phyloP scores from a whole-genome alignment of 1,139 yeast genomes.

The Sugiyamaella xylanicola region DNA sequence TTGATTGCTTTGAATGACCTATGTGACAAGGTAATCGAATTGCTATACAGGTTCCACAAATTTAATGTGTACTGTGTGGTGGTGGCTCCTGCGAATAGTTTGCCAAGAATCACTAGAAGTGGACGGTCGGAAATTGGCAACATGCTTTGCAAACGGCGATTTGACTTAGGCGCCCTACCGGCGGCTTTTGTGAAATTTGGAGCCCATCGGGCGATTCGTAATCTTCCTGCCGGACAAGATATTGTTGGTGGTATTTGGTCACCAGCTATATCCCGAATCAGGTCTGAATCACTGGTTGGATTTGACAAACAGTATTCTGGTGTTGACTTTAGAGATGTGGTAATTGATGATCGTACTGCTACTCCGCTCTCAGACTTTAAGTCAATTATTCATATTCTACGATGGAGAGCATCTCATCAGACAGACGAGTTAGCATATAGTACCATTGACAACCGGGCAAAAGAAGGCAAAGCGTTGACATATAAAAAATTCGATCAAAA shows the following conservation, averaged over 20 bases:
- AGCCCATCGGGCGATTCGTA: conserved; percentile 63
- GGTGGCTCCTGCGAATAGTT: conserved; percentile 76
- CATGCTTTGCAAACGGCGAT: conserved; percentile 82
- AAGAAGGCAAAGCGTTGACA: conserved; percentile 59
- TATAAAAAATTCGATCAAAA: conserved; percentile 86
- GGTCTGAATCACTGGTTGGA: conserved; percentile 54
- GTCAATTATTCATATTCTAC: conserved; percentile 71
- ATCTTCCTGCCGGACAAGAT: conserved; percentile 78
- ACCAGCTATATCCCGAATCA: conserved; percentile 60
- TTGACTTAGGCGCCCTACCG: conserved; percentile 71
- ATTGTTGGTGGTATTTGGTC: conserved; percentile 86
- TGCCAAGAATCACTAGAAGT: conserved; percentile 81
- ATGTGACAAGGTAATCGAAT: conserved; percentile 73
- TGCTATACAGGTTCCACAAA: conserved; percentile 68
- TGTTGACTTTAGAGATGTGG: conserved; percentile 72
- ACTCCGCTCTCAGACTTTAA: conserved; percentile 72
- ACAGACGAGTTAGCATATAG: conserved; percentile 84
- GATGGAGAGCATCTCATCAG: conserved; percentile 72
- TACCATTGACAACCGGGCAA: conserved; percentile 50
- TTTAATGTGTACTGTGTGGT: conserved; percentile 81
- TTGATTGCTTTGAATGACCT: conserved; percentile 63
- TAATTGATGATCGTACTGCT: conserved; percentile 76
- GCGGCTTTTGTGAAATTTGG: conserved; percentile 84
- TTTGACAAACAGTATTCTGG: conserved; percentile 69
- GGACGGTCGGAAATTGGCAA: conserved; percentile 93